These are phyloP conservation scores for Trifolium fragiferum DNA, from an alignment of 306 rosid genomes.

Conservation along the genomic window DNA sequence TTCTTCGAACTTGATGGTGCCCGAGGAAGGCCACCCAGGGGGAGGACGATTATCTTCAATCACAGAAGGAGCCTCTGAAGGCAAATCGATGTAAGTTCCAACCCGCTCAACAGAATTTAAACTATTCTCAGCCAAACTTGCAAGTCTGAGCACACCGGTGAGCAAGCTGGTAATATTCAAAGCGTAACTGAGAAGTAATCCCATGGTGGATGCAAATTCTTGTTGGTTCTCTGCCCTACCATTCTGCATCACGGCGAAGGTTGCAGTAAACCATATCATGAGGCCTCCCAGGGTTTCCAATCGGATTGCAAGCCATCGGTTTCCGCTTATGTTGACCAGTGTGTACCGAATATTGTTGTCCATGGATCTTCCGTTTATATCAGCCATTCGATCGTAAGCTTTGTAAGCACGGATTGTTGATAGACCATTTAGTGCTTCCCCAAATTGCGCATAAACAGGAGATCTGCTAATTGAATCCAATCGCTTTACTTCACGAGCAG, in stretches of 20 bases:
- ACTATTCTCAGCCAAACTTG: conserved; percentile 89
- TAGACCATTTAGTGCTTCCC: conserved; percentile 93
- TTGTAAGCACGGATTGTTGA: conserved; percentile 86
- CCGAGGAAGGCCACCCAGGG: conserved; percentile 88
- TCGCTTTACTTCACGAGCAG: conserved; percentile 92
- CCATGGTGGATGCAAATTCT: conserved; percentile 86
- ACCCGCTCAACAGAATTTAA: conserved; percentile 89
- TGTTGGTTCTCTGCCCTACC: conserved; percentile 71
- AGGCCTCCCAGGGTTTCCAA: conserved; percentile 88
- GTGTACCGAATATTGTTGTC: conserved; percentile 86
- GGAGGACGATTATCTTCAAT: conserved; percentile 80
- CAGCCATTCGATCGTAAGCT: conserved; percentile 94
- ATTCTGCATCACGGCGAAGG: conserved; percentile 90
- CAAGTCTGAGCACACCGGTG: conserved; percentile 88
- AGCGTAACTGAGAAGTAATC: conserved; percentile 89
- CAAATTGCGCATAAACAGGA: conserved; percentile 96
- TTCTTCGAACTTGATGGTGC: conserved; percentile 72
- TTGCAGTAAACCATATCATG: conserved; percentile 93
- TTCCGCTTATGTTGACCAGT: conserved; percentile 68
- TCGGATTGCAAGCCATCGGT: conserved; percentile 81
- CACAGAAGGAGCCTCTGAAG: conserved; percentile 83
- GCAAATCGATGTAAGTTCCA: conserved; percentile 82
- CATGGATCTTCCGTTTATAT: conserved; percentile 85
- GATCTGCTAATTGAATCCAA: conserved; percentile 92
- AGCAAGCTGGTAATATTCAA: conserved; percentile 81